These are phyloP conservation scores for Carex kokanica DNA, from an alignment of 176 grass and related monocot genomes.

Conservation along the genomic window DNA sequence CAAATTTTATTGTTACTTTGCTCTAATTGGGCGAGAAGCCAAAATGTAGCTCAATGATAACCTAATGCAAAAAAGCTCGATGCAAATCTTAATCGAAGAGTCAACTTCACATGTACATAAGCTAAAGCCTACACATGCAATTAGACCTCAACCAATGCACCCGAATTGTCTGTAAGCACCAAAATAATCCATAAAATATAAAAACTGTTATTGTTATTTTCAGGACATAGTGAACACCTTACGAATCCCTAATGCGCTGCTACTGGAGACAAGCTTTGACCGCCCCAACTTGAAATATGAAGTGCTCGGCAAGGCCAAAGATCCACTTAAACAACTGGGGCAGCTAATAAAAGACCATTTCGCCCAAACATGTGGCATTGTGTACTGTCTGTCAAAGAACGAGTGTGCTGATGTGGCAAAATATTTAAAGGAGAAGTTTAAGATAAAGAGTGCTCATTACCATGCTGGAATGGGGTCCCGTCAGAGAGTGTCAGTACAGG, in stretches of 20 bases:
- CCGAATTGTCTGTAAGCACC: neutral
- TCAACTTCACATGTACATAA: neutral
- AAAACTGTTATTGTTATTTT: constrained; percentile 14
- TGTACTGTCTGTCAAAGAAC: constrained; percentile 85
- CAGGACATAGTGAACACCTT: constrained; percentile 65
- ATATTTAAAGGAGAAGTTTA: constrained; percentile 74
- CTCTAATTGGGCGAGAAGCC: neutral
- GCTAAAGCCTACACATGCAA: neutral
- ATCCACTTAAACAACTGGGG: constrained; percentile 62
- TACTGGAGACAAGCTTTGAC: constrained; percentile 86
- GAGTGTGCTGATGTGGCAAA: constrained; percentile 82
- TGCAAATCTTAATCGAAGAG: neutral
- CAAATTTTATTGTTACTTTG: neutral
- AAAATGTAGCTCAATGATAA: neutral
- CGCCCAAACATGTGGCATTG: constrained; percentile 63
- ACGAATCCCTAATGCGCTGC: constrained; percentile 56
- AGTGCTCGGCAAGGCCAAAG: constrained; percentile 63
- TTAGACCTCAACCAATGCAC: neutral
- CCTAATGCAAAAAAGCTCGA: neutral
- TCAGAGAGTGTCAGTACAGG: constrained; percentile 62
- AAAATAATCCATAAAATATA: neutral
- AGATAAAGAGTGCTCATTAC: constrained; percentile 67
- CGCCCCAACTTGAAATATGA: constrained; percentile 70
- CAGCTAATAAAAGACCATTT: constrained; percentile 70
- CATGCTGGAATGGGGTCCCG: constrained; percentile 64